Evolutionary conservation across 306 rosid genomes (phyloP).

Genomic region (Morella rubra): DNA sequence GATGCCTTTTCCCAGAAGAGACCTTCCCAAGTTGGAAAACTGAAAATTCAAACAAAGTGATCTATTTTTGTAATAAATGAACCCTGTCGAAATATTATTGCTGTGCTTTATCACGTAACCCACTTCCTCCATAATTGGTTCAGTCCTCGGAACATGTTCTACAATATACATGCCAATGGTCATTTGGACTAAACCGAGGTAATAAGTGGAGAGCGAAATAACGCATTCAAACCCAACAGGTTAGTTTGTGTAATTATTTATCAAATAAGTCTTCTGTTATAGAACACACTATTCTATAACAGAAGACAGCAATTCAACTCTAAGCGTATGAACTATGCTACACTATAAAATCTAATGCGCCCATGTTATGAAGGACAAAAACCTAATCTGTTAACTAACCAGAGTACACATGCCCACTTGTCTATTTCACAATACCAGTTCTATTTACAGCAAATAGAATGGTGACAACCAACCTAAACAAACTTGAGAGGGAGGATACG

Average conservation of each 20-base stretch:
- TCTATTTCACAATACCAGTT: background rate
- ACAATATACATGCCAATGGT: too few relatives aligned
- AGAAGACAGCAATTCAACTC: background rate
- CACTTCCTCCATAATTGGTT: too few relatives aligned
- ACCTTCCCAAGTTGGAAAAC: constrained; percentile 98
- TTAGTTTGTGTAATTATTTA: too few relatives aligned
- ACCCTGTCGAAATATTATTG: too few relatives aligned
- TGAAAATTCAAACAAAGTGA: constrained; percentile 33
- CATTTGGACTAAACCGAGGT: too few relatives aligned
- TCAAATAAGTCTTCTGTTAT: too few relatives aligned
- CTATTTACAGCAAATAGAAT: background rate
- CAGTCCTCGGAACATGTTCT: too few relatives aligned
- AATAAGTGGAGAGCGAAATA: too few relatives aligned
- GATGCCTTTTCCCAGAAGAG: constrained; percentile 99
- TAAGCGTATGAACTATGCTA: background rate
- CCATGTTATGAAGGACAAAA: background rate
- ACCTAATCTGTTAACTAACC: background rate
- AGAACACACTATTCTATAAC: too few relatives aligned
- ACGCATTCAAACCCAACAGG: background rate
- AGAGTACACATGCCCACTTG: background rate
- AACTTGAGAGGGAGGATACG: constrained; percentile 30
- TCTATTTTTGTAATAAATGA: too few relatives aligned
- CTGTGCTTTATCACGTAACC: too few relatives aligned
- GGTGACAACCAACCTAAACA: background rate
- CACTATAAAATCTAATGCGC: background rate